Evolutionary conservation across 2,329 filamentous ascomycete species (phyloP), one percentile per base, ranked within the genome.

Genomic region (Madurella mycetomatis): DNA sequence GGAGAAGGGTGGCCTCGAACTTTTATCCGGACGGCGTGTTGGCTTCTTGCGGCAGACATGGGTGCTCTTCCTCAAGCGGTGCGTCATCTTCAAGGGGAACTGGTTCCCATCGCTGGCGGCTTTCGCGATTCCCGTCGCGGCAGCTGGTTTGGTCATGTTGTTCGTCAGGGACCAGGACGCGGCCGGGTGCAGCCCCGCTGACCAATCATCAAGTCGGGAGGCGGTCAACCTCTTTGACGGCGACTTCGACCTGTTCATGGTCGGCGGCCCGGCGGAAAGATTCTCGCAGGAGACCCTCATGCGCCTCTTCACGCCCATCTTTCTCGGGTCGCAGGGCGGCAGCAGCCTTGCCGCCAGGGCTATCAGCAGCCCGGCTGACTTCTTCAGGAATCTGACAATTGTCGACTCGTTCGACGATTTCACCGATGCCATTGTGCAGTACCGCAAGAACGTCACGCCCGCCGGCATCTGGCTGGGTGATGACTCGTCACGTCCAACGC

Each of bases 401-500:
- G 84, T 90, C 9, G 74, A 88, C 55, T 84, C 80, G 0, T 75
- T 90, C 7, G 72, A 79, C 30, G 81, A 86, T 0, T 95, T 95
- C 70, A 84, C 86, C 53, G 66, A 77, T 19, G 86, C 81, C 59
- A 80, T 96, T 47, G 64, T 73, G 4, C 70, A 76, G 7, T 78
- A 85, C 34, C 90, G 85, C 66, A 77, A 74, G 48, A 86, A 85
- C 49, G 78, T 92, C 41, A 87, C 82, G 0, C 90, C 88, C 0
- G 89, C 87, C n/a, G 91, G 87, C 0, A 81, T 94, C 66, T 96
- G 88, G 76, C 73, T 95, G 1, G 86, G 84, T 17, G 81, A 87
- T 51, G 73, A 74, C 16, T 73, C 68, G 37, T 79, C 78, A 1
- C 69, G 76, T 1, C 83, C 89, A 1, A 86, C 85, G 0, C 77